Evolutionary conservation across 2,329 filamentous ascomycete genomes (phyloP), one percentile per base, ranked within the genome.

Genomic region (Cladosporium sp.): DNA sequence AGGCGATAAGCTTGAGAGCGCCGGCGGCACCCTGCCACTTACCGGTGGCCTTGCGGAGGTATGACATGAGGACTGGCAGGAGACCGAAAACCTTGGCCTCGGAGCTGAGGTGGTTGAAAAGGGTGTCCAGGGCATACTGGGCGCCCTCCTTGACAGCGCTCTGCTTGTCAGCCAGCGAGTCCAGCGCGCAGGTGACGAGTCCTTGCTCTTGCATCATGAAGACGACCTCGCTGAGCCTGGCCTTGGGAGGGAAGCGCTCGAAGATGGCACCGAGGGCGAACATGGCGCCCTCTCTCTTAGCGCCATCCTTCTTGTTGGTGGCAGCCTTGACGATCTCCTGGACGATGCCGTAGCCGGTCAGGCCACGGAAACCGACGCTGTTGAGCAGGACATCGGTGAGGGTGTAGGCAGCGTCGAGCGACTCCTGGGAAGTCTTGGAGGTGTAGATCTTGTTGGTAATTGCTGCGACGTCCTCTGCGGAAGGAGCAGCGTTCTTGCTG

Each of bases 11-110:
- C 78, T 90, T 88, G 76, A 90, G 90, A 55, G 92, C 95, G 68
- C 91, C 93, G 63, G 97, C 92, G 18, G 92, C 92, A 68, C 95
- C 95, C 81, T 99, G 95, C 95, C 95, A 99, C 81, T 99, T 99
- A 71, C 92, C 93, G 18, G 92, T 91, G 75, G 87, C 88, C 81
- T 92, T 96, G 76, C 84, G 84, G 34, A 99, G 84, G 78, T 98
- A 98, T 62, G 85, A 80, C 68, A 84, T 80, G 49, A 99, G 82
- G 18, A 87, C 85, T 2, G 95, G 93, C 61, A 99, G 83, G 51
- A 99, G 85, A 24, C 91, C 93, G 69, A 88, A 86, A 62, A 96
- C 90, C 74, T 96, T 87, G 59, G 92, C 89, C 82, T 98, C 95
- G 65, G 92, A 82, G 75, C 87, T 89, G 69, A 99, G 82, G 75